Evolutionary conservation across 768 basidiomycete species (phyloP).

Genomic region (Stropharia rugosoannulata): DNA sequence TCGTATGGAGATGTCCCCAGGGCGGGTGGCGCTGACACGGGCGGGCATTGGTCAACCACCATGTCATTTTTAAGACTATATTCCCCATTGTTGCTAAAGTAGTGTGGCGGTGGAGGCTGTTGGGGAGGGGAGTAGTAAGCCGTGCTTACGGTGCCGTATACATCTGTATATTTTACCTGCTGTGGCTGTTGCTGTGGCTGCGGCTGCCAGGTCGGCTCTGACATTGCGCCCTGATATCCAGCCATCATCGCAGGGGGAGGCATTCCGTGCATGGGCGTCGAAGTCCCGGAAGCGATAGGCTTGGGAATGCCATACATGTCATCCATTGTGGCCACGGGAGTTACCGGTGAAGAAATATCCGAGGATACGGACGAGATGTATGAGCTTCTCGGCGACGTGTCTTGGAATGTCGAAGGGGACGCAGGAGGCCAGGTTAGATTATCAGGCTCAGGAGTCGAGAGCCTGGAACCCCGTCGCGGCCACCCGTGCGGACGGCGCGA

Average conservation of each 20-base stretch:
- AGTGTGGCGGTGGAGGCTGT: not conserved
- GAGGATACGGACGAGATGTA: conserved; percentile 13
- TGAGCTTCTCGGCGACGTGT: conserved; percentile 14
- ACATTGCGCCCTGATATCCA: conserved; percentile 9
- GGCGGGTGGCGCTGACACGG: not conserved
- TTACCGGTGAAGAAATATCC: conserved; percentile 15
- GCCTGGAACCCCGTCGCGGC: conserved; percentile 29
- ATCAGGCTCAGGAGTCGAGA: conserved; percentile 38
- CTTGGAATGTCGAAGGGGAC: conserved; percentile 8
- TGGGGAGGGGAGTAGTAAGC: conserved; percentile 12
- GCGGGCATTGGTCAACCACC: not conserved
- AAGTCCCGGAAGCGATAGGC: conserved; percentile 7
- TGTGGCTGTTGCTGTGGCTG: conserved; percentile 5
- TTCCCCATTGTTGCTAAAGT: conserved; percentile 5
- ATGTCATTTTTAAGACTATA: conserved; percentile 2
- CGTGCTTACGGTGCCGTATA: conserved; percentile 6
- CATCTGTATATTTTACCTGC: conserved; percentile 3
- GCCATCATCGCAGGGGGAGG: conserved; percentile 1
- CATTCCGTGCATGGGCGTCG: conserved; percentile 10
- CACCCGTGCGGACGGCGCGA: conserved; percentile 25
- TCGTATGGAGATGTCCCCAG: not conserved
- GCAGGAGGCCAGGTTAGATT: conserved; percentile 9
- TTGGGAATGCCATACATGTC: conserved; percentile 13
- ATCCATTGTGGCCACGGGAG: conserved; percentile 16
- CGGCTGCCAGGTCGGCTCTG: conserved; percentile 11